Conservation (phyloP, 2,329 filamentous ascomycete species). For the Chaetomiaceae sp. region DNA sequence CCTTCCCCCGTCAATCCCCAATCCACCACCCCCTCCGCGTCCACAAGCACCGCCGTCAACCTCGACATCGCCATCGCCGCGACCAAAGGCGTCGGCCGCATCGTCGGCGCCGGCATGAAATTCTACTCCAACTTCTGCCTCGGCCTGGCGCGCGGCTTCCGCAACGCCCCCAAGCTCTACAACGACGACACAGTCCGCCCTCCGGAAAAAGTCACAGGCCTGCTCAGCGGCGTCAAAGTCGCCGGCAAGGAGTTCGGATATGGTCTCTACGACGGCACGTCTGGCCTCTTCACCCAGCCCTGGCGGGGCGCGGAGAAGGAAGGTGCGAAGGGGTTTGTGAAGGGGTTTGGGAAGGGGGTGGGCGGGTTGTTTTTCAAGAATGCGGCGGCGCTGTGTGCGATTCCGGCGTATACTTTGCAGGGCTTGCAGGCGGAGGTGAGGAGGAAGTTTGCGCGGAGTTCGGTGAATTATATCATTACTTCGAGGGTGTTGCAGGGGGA, state of each 20-base stretch:
- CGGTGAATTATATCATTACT: slow-evolving; percentile 74
- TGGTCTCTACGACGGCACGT: slow-evolving; percentile 76
- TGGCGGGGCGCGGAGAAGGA: slow-evolving; percentile 52
- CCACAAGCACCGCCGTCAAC: slow-evolving; percentile 9
- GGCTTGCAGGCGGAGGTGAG: slow-evolving; percentile 75
- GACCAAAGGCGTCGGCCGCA: slow-evolving; percentile 63
- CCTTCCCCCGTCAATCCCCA: neutral
- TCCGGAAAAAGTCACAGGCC: slow-evolving; percentile 71
- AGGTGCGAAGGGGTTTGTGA: slow-evolving; percentile 59
- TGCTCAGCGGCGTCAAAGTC: slow-evolving; percentile 70
- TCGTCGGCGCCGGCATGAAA: slow-evolving; percentile 70
- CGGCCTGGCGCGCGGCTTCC: slow-evolving; percentile 78
- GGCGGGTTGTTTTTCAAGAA: slow-evolving; percentile 79
- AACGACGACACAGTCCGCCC: slow-evolving; percentile 77
- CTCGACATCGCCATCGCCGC: slow-evolving; percentile 61
- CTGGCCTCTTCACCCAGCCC: slow-evolving; percentile 76
- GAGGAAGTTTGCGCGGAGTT: slow-evolving; percentile 64
- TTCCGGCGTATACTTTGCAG: slow-evolving; percentile 79
- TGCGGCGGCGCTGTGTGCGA: slow-evolving; percentile 65
- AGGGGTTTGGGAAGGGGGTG: slow-evolving; percentile 77
- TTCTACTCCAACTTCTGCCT: slow-evolving; percentile 82
- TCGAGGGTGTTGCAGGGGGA: slow-evolving; percentile 72
- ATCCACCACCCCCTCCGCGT: neutral
- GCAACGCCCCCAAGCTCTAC: slow-evolving; percentile 81
- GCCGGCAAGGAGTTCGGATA: slow-evolving; percentile 75